Evolutionary conservation across 257 asterid species (phyloP).

Genomic region (Apocynum venetum): DNA sequence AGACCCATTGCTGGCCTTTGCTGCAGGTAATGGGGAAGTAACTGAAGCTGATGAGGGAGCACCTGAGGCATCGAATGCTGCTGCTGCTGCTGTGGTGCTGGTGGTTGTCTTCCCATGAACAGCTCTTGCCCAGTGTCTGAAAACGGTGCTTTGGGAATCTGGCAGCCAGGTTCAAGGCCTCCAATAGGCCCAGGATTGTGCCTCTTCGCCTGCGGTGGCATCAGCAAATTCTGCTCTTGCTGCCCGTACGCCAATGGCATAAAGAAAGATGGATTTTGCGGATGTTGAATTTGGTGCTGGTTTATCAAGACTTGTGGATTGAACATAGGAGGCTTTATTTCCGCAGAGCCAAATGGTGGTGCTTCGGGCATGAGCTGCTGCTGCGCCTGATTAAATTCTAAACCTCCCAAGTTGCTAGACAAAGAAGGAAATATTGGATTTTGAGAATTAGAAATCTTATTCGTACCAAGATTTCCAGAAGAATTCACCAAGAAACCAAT

Average conservation of each 20-base stretch:
- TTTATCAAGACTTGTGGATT: conserved; percentile 50
- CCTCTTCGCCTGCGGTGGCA: conserved; percentile 63
- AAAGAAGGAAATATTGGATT: conserved; percentile 31
- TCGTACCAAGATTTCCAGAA: conserved; percentile 24
- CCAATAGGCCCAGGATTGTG: conserved; percentile 43
- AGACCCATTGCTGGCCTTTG: conserved; percentile 40
- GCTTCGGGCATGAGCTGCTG: conserved; percentile 19
- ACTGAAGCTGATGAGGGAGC: conserved; percentile 51
- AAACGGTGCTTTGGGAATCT: conserved; percentile 40
- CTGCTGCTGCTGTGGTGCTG: conserved; percentile 1
- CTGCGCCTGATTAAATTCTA: conserved; percentile 34
- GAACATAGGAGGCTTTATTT: conserved; percentile 55
- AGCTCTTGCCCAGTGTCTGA: conserved; percentile 48
- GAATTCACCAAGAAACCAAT: conserved; percentile 31
- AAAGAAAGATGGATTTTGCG: conserved; percentile 54
- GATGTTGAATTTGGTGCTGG: conserved; percentile 62
- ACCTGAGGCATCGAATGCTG: conserved; percentile 28
- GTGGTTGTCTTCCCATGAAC: conserved; percentile 32
- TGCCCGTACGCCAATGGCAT: conserved; percentile 49
- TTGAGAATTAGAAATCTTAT: conserved; percentile 30
- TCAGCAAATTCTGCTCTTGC: conserved; percentile 47
- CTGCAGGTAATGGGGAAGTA: conserved; percentile 53
- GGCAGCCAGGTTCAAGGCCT: conserved; percentile 39
- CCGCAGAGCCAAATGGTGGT: conserved; percentile 40
- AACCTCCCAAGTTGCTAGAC: conserved; percentile 36